Evolutionary conservation across 805 yeast species (phyloP).

Genomic region (Pichia cabralensis): DNA sequence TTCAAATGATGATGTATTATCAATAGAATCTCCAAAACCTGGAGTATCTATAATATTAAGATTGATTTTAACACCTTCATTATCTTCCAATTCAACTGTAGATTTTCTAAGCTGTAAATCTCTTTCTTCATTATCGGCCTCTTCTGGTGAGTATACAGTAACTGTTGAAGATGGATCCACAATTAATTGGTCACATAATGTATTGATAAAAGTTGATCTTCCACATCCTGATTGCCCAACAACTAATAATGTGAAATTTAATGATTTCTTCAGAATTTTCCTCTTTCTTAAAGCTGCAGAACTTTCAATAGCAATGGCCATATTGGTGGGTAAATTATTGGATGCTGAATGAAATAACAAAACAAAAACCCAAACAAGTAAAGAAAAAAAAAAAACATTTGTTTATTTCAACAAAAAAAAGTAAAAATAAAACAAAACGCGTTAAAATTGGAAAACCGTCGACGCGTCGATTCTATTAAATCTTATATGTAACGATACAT

Average conservation of each 20-base stretch:
- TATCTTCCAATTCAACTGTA: conserved; percentile 75
- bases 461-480: too few relatives aligned
- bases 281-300: conserved; percentile 58
- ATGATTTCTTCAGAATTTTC: conserved; percentile 72
- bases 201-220: conserved; percentile 85
- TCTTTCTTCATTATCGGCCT: conserved; percentile 37
- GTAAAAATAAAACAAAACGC: too few relatives aligned
- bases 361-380: too few relatives aligned
- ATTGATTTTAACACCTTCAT: conserved; percentile 75
- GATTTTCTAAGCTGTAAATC: conserved; percentile 65
- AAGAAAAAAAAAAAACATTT: too few relatives aligned
- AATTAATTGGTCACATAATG: conserved; percentile 81
- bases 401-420: too few relatives aligned
- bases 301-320: conserved; percentile 40
- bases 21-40: conserved; percentile 68
- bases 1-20: conserved; percentile 58
- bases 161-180: conserved; percentile 59
- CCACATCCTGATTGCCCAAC: conserved; percentile 85
- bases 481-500: too few relatives aligned
- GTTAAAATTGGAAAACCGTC: too few relatives aligned
- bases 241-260: conserved; percentile 78
- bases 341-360: too few relatives aligned
- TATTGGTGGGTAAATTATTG: too few relatives aligned
- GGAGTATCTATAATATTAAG: conserved; percentile 75
- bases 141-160: conserved; percentile 29